Base-by-base conservation (phyloP, 352 stramenopile species). In the Pythium scleroteichum region DNA sequence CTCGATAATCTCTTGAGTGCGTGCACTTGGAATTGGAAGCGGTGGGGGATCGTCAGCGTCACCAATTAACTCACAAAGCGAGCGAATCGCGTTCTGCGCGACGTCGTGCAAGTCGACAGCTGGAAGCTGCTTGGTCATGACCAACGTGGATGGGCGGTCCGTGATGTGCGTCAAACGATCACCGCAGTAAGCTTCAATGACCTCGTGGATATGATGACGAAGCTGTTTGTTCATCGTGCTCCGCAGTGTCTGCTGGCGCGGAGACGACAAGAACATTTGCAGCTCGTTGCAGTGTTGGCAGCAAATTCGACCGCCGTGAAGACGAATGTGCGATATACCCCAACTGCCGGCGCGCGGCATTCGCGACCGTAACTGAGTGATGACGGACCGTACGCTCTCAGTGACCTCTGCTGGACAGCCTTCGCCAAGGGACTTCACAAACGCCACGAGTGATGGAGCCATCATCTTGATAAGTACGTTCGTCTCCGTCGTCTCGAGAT, bases 131-230 rank as follows among this genome's bases (percentile, higher is more conserved):
- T 59, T 65, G 23, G 58, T 65, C n/a, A 65, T 54, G 12, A 65
- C 58, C 0, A 65, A 20, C 20, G 58, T 65, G 19, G 24, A 57
- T 14, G 48, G 58, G 19, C 58, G 49, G 42, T 65, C 58, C 1
- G 58, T 59, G 24, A 33, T 33, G 32, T 65, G 49, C 12, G 58
- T 59, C 5, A 65, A 14, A 2, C 26, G 19, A 16, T 42, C 29
- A 1, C 59, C 50, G 23, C 52, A 60, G 38, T 58, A 62, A 14
- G 32, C n/a, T 20, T 68, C 53, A 10, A 68, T 58, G 20, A 58
- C 60, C 42, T 60, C 51, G 50, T 51, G 59, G 42, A 61, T 38
- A 19, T 68, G 52, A 32, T 68, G 32, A 20, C 45, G 52, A 23
- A 14, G 22, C 3, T 33, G 12, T 20, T 62, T 68, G 52, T 39